Conservation (phyloP, 352 stramenopile species). For the Pythium oligandrum region DNA sequence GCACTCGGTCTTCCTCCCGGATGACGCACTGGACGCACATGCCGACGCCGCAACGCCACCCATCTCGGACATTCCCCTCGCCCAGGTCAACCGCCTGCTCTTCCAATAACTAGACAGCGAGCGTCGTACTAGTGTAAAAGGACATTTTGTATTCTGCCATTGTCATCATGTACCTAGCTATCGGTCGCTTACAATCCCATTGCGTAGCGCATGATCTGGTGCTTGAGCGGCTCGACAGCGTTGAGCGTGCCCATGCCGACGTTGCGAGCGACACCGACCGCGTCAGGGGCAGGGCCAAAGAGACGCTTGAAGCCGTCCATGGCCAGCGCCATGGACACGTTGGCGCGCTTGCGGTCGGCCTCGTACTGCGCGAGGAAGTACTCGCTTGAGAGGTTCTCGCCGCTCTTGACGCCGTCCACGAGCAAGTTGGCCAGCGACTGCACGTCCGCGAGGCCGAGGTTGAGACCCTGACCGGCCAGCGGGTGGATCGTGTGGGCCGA, state of each 20-base stretch:
- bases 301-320: constrained; percentile 90
- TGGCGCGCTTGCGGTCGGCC: constrained; percentile 78
- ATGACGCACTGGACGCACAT: constrained; percentile 33
- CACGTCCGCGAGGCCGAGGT: constrained; percentile 93
- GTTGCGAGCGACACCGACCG: constrained; percentile 71
- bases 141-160: constrained; percentile 6
- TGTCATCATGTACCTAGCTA: no score
- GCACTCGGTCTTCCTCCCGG: constrained; percentile 54
- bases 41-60: constrained; percentile 55
- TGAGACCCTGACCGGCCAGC: constrained; percentile 94
- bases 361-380: constrained; percentile 86
- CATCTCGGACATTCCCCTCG: constrained; percentile 76
- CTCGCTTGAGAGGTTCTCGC: constrained; percentile 70
- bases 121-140: not conserved
- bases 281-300: constrained; percentile 70
- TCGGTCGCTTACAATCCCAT: constrained; percentile 64
- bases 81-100: constrained; percentile 59
- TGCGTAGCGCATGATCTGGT: constrained; percentile 87
- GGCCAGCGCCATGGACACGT: constrained; percentile 76
- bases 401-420: constrained; percentile 67
- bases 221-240: constrained; percentile 83
- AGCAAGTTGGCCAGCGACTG: constrained; percentile 70
- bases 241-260: constrained; percentile 86
- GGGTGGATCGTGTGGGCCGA: constrained; percentile 96
- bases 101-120: constrained; percentile 19